Conservation (phyloP, 1,284 basidiomycete species). For the Malassezia sp. region DNA sequence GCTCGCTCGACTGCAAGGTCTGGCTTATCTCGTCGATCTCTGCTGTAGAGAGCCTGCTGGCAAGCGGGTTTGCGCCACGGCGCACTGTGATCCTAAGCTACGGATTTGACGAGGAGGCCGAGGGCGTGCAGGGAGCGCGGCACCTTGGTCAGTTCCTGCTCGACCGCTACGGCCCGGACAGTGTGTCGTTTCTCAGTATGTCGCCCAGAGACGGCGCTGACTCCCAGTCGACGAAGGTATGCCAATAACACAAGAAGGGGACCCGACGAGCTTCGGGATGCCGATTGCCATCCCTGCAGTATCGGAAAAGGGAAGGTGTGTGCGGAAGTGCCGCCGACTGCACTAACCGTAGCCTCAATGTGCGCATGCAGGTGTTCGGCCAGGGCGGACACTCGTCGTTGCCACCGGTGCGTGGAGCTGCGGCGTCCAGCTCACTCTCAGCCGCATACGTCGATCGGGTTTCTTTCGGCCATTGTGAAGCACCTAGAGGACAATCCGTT, state of each 20-base stretch:
- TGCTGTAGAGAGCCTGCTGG: slow-evolving; percentile 50
- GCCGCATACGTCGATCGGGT: slow-evolving; percentile 54
- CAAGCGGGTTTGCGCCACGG: slow-evolving; percentile 47
- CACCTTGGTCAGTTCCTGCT: slow-evolving; percentile 22
- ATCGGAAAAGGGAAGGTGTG: slow-evolving; percentile 61
- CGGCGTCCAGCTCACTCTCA: no score
- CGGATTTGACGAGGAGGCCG: slow-evolving; percentile 61
- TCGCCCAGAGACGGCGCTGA: background rate
- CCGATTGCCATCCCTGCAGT: slow-evolving; percentile 50
- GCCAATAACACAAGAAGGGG: slow-evolving; percentile 19
- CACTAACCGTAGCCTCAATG: slow-evolving; percentile 51
- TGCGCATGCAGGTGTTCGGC: slow-evolving; percentile 33
- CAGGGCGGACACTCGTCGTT: slow-evolving; percentile 60
- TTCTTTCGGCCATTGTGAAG: slow-evolving; percentile 54
- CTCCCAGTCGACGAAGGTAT: slow-evolving; percentile 35
- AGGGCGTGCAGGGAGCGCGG: slow-evolving; percentile 36
- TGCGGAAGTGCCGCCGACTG: no score
- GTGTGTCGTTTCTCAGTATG: slow-evolving; percentile 25
- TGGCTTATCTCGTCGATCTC: slow-evolving; percentile 49
- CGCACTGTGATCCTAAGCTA: slow-evolving; percentile 54
- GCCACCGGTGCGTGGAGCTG: no score
- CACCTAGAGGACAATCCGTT: slow-evolving; percentile 54
- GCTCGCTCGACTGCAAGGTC: slow-evolving; percentile 46
- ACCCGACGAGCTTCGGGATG: slow-evolving; percentile 20
- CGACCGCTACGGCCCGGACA: slow-evolving; percentile 24